Conservation (phyloP, 768 basidiomycete species). For the Amanita subjunquillea region DNA sequence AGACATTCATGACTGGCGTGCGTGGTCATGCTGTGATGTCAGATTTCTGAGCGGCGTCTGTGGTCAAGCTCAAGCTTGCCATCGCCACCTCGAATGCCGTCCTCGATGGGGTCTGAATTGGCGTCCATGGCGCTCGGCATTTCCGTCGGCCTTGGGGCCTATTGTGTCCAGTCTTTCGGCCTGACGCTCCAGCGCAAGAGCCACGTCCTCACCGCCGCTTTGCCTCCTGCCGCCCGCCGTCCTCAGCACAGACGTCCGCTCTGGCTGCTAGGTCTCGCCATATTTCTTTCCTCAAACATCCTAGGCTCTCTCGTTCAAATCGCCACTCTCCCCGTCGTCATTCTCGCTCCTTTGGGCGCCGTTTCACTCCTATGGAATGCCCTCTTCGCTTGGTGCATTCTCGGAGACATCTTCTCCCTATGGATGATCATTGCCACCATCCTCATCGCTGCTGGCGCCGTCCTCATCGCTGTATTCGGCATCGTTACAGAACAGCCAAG, state of each 20-base stretch:
- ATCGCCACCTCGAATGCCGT: too few relatives aligned
- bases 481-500: conserved; percentile 85
- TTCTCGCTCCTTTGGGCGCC: conserved; percentile 88
- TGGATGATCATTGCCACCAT: conserved; percentile 83
- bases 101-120: too few relatives aligned
- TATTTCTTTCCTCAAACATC: conserved; percentile 85
- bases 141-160: conserved; percentile 63
- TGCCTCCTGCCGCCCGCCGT: conserved; percentile 52
- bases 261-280: conserved; percentile 79
- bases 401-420: conserved; percentile 78
- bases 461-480: conserved; percentile 85
- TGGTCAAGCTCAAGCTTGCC: too few relatives aligned
- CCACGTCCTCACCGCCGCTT: conserved; percentile 72
- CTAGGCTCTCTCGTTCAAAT: conserved; percentile 87
- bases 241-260: conserved; percentile 78
- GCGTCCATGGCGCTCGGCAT: conserved; percentile 34
- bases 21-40: too few relatives aligned
- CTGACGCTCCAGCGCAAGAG: conserved; percentile 91
- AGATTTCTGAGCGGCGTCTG: too few relatives aligned
- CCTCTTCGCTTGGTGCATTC: conserved; percentile 74
- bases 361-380: conserved; percentile 93
- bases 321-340: conserved; percentile 87
- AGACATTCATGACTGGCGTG: too few relatives aligned
- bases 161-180: conserved; percentile 83
- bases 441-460: conserved; percentile 81